A percentile compares a stretch with the other conserved stretches of the same genome.
phyloP scores from a whole-genome alignment of 805 yeast genomes.

The Saccharomyces mikatae region DNA sequence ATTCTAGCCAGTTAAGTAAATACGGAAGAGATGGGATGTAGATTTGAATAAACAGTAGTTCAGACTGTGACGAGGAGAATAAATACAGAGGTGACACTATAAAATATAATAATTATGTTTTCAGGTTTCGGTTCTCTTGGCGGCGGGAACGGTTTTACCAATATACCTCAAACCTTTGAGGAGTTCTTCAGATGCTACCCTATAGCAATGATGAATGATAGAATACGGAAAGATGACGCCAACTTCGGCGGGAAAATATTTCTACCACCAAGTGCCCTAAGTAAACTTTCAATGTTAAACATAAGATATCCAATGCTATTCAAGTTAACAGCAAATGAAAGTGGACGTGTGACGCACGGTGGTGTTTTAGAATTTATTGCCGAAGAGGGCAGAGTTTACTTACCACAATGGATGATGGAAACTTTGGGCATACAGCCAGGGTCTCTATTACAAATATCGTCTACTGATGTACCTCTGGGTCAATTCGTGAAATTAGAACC shows the following conservation, averaged over 20 bases:
- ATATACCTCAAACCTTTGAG: constrained; percentile 49
- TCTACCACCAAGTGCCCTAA: constrained; percentile 86
- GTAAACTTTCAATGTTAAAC: constrained; percentile 80
- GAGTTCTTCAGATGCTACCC: constrained; percentile 92
- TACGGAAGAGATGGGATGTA: neutral
- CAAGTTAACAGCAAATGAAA: constrained; percentile 61
- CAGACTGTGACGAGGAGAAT: neutral
- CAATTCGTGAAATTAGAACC: constrained; percentile 89
- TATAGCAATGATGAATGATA: constrained; percentile 78
- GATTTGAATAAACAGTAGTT: neutral
- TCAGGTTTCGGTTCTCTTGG: constrained; percentile 30
- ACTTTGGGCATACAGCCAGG: constrained; percentile 72
- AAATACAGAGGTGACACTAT: neutral
- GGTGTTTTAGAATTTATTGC: constrained; percentile 96
- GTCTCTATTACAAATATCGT: constrained; percentile 63
- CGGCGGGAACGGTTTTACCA: constrained; percentile 19
- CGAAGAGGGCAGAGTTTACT: constrained; percentile 90
- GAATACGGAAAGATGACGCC: constrained; percentile 61
- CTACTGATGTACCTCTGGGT: constrained; percentile 78
- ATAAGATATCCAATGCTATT: constrained; percentile 95
- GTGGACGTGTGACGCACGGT: constrained; percentile 59
- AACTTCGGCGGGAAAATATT: constrained; percentile 95
- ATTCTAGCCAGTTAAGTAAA: neutral
- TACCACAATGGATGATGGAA: constrained; percentile 95
- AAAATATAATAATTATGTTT: constrained; percentile 24